phyloP scores from a whole-genome alignment of 495 filamentous ascomycete genomes.

The Podospora fimiseda region DNA sequence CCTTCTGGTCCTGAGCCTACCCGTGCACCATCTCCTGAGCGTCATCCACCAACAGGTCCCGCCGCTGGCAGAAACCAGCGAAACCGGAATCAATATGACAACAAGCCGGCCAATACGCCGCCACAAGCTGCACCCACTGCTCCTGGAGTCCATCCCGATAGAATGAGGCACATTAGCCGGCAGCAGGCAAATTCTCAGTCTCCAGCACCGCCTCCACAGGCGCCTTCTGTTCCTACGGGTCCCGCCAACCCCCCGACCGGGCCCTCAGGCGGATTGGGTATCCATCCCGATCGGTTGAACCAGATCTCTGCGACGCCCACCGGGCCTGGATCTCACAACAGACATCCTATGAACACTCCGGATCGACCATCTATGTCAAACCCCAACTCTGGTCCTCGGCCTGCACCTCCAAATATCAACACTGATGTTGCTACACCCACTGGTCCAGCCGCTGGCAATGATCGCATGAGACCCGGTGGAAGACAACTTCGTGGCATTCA shows the following conservation, averaged over 20 bases:
- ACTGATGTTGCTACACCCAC: conserved; percentile 40
- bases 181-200: conserved; percentile 16
- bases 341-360: conserved; percentile 28
- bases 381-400: conserved; percentile 18
- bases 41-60: conserved; percentile 44
- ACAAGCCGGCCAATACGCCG: conserved; percentile 19
- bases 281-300: conserved; percentile 48
- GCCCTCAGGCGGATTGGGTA: conserved; percentile 14
- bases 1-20: conserved; percentile 29
- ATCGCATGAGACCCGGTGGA: conserved; percentile 38
- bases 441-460: conserved; percentile 39
- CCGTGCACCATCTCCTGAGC: conserved; percentile 38
- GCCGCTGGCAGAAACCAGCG: conserved; percentile 31
- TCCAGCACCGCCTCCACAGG: conserved; percentile 15
- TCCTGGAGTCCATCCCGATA: conserved; percentile 38
- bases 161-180: conserved; percentile 32
- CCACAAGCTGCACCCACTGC: conserved; percentile 23
- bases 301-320: conserved; percentile 24
- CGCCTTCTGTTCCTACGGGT: conserved; percentile 19
- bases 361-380: conserved; percentile 29
- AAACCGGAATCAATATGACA: conserved; percentile 35
- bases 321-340: conserved; percentile 18
- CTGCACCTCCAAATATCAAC: conserved; percentile 19
- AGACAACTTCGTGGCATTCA: conserved; percentile 48
- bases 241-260: conserved; percentile 7